phyloP scores from a whole-genome alignment of 306 rosid genomes.

The Inga oerstediana region DNA sequence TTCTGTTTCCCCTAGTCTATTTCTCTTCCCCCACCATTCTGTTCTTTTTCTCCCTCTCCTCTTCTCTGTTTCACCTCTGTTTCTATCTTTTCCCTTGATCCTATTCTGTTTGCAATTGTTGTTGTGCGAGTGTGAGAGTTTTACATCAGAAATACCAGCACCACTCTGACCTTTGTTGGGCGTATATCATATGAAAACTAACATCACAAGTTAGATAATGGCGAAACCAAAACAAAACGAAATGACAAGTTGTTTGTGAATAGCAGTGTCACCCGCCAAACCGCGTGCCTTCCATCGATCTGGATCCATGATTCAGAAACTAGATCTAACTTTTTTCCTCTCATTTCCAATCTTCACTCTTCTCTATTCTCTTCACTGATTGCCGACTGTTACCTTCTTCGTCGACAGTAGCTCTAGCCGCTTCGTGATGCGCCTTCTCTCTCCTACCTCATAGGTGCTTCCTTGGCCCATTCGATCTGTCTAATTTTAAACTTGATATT shows the following conservation, averaged over 20 bases:
- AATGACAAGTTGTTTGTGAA: neutral
- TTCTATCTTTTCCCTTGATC: too few species aligned
- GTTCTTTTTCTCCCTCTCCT: too few species aligned
- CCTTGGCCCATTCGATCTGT: constrained; percentile 12
- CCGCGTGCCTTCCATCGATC: neutral
- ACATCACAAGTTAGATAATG: too few species aligned
- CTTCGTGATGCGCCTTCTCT: neutral
- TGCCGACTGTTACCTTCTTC: neutral
- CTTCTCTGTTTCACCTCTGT: too few species aligned
- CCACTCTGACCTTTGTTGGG: neutral
- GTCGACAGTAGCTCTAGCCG: neutral
- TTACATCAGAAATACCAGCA: too few species aligned
- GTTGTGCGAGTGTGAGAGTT: too few species aligned
- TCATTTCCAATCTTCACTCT: neutral
- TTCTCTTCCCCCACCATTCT: too few species aligned
- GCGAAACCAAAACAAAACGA: too few species aligned
- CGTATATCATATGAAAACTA: too few species aligned
- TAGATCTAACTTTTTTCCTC: constrained; percentile 22
- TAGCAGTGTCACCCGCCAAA: too few species aligned
- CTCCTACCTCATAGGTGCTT: constrained; percentile 23
- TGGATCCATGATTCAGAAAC: neutral
- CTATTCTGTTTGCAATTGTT: too few species aligned
- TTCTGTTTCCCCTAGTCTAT: too few species aligned
- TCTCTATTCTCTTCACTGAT: constrained; percentile 15
- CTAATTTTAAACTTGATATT: constrained; percentile 30